phyloP scores from a whole-genome alignment of 2,329 filamentous ascomycete genomes.

The Aspergillus sp. region DNA sequence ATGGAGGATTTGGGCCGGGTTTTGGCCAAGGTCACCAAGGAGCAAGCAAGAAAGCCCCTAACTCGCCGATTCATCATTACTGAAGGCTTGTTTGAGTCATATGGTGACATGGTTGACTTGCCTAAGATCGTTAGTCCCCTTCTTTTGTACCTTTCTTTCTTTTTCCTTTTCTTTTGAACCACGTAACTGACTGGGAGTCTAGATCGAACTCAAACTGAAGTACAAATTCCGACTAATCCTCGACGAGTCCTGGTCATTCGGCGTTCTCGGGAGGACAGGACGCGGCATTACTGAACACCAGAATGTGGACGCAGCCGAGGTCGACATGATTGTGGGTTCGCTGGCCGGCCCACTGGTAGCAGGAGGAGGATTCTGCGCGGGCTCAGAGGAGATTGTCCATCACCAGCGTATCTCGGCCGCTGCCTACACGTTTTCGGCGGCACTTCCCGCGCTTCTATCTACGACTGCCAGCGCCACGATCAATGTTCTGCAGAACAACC shows the following conservation, averaged over 20 bases:
- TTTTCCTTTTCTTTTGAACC: background rate
- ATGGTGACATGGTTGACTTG: constrained; percentile 80
- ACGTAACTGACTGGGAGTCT: background rate
- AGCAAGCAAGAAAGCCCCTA: constrained; percentile 83
- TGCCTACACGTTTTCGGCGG: constrained; percentile 94
- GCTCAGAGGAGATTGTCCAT: constrained; percentile 85
- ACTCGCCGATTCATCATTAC: constrained; percentile 95
- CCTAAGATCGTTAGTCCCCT: constrained; percentile 69
- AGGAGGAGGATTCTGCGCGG: constrained; percentile 94
- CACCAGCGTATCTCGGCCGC: constrained; percentile 93
- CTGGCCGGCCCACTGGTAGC: constrained; percentile 86
- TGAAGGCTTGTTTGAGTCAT: constrained; percentile 88
- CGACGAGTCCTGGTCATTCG: constrained; percentile 97
- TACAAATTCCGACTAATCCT: constrained; percentile 98
- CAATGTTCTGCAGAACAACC: constrained; percentile 79
- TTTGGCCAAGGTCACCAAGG: constrained; percentile 79
- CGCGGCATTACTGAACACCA: constrained; percentile 93
- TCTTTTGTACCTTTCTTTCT: background rate
- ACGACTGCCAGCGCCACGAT: constrained; percentile 95
- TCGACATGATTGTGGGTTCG: constrained; percentile 97
- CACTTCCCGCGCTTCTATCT: constrained; percentile 86
- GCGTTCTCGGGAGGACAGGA: constrained; percentile 86
- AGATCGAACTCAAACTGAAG: constrained; percentile 88
- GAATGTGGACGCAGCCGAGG: constrained; percentile 87
- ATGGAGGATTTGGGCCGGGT: constrained; percentile 89